Conservation (phyloP, 805 yeast genomes). For the Metschnikowia gelsemii region DNA sequence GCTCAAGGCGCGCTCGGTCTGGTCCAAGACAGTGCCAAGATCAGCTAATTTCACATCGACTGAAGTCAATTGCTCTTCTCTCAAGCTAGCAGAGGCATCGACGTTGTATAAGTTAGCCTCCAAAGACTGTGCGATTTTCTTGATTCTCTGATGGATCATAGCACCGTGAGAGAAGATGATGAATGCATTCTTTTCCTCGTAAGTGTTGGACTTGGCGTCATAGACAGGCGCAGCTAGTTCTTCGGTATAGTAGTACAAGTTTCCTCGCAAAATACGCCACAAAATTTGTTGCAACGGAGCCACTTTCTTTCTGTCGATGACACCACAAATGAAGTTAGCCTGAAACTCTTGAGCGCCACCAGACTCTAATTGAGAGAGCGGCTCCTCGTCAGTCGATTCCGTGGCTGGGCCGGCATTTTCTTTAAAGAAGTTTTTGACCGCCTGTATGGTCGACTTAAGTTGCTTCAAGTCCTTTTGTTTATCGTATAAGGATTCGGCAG, state of each 20-base stretch:
- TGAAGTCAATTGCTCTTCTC: constrained; percentile 32
- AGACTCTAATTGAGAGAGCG: constrained; percentile 39
- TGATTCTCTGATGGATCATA: constrained; percentile 66
- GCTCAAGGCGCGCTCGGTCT: constrained; percentile 31
- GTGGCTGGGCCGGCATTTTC: constrained; percentile 27
- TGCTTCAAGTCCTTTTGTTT: constrained; percentile 70
- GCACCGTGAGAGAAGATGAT: constrained; percentile 91
- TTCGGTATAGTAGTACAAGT: constrained; percentile 70
- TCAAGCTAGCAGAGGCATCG: constrained; percentile 35
- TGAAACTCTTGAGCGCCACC: constrained; percentile 32
- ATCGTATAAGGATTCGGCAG: constrained; percentile 60
- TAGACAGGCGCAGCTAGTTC: constrained; percentile 70
- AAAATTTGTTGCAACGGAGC: constrained; percentile 74
- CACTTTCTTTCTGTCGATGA: constrained; percentile 69
- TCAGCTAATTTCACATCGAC: constrained; percentile 32
- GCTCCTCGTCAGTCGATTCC: constrained; percentile 37
- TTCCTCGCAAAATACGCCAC: constrained; percentile 94
- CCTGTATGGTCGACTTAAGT: constrained; percentile 51
- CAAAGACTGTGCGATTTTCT: constrained; percentile 82
- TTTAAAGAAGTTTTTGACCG: constrained; percentile 37
- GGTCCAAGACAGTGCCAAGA: constrained; percentile 34
- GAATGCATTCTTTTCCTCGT: constrained; percentile 74
- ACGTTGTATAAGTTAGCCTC: constrained; percentile 76
- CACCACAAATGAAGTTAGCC: constrained; percentile 68
- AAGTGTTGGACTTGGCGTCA: constrained; percentile 56